Conservation (phyloP, 1,284 basidiomycete genomes). For the Apiotrichum mycotoxinovorans region DNA sequence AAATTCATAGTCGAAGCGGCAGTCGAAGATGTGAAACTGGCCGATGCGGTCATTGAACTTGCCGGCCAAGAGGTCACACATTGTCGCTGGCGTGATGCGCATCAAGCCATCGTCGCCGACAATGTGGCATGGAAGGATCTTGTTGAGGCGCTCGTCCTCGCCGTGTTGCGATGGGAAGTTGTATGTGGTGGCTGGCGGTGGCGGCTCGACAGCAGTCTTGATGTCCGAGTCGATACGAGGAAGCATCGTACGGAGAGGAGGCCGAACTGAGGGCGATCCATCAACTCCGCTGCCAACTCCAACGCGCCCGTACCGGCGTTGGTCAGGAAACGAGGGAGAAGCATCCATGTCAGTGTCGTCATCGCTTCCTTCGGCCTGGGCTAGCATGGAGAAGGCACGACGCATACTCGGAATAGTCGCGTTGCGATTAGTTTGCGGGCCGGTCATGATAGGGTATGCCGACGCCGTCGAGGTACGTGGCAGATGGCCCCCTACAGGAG, state of each 20-base stretch:
- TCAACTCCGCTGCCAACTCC: slow-evolving; percentile 25
- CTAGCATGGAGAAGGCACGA: slow-evolving; percentile 47
- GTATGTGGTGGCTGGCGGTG: slow-evolving; percentile 57
- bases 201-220: slow-evolving; percentile 9
- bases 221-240: background rate
- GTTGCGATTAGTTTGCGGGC: slow-evolving; percentile 11
- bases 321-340: slow-evolving; percentile 34
- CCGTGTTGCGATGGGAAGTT: slow-evolving; percentile 59
- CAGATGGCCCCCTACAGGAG: background rate
- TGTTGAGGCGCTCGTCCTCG: slow-evolving; percentile 87
- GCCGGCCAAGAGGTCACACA: slow-evolving; percentile 72
- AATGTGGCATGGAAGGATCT: slow-evolving; percentile 87
- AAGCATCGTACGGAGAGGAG: slow-evolving; percentile 3
- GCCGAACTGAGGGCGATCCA: slow-evolving; percentile 39
- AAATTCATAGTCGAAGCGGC: slow-evolving; percentile 97
- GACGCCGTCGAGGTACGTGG: slow-evolving; percentile 17
- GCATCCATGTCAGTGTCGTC: slow-evolving; percentile 41
- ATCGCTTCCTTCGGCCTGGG: slow-evolving; percentile 38
- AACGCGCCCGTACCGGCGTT: slow-evolving; percentile 28
- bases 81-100: slow-evolving; percentile 77
- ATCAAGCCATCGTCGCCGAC: slow-evolving; percentile 93
- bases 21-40: slow-evolving; percentile 82
- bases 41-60: slow-evolving; percentile 63
- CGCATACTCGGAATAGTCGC: slow-evolving; percentile 34
- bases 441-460: slow-evolving; percentile 42